Conservation (phyloP, 768 basidiomycete genomes). For the Punctularia strigosozonata region DNA sequence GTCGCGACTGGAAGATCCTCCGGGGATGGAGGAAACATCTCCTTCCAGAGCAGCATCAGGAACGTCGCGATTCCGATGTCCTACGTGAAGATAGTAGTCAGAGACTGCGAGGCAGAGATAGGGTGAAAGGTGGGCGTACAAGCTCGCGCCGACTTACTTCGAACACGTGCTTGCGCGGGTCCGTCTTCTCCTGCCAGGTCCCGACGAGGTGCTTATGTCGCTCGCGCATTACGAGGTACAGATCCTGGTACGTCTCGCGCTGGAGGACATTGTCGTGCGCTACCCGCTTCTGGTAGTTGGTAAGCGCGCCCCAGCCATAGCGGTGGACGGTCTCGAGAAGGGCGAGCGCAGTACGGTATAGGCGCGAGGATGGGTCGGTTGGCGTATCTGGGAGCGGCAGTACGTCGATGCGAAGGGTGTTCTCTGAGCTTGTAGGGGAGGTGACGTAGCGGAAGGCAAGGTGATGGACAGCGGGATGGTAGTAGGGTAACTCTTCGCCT, state of each 20-base stretch:
- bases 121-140: not conserved
- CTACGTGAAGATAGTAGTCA: too few species aligned
- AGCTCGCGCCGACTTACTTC: slow-evolving; percentile 38
- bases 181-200: slow-evolving; percentile 73
- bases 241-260: slow-evolving; percentile 75
- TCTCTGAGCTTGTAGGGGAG: slow-evolving; percentile 13
- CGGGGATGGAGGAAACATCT: slow-evolving; percentile 32
- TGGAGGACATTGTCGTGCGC: slow-evolving; percentile 70
- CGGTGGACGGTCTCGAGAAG: slow-evolving; percentile 76
- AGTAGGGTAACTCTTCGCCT: slow-evolving; percentile 61
- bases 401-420: slow-evolving; percentile 43
- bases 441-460: slow-evolving; percentile 71
- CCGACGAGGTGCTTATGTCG: slow-evolving; percentile 66
- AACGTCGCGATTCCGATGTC: slow-evolving; percentile 94
- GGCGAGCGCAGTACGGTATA: slow-evolving; percentile 72
- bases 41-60: slow-evolving; percentile 85
- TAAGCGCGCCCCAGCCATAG: slow-evolving; percentile 80
- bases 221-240: slow-evolving; percentile 81
- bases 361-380: slow-evolving; percentile 42
- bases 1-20: slow-evolving; percentile 4
- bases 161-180: slow-evolving; percentile 84
- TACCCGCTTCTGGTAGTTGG: slow-evolving; percentile 80
- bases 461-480: slow-evolving; percentile 74
- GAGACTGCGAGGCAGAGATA: too few species aligned
- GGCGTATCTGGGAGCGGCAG: slow-evolving; percentile 35